phyloP scores from a whole-genome alignment of 2,329 filamentous ascomycete genomes.

The Fusarium sp. region DNA sequence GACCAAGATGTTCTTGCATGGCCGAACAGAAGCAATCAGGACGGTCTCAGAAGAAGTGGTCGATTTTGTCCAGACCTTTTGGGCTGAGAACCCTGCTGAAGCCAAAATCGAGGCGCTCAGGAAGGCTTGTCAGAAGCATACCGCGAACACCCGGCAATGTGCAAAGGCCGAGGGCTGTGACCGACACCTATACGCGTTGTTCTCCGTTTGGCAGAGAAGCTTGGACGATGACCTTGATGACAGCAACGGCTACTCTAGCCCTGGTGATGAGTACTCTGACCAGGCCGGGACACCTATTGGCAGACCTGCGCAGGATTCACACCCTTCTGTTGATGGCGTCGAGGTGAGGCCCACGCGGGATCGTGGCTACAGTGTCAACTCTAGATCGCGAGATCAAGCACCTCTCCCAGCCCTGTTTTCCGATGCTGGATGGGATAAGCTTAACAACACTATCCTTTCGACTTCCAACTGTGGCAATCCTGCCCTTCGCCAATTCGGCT shows the following conservation, averaged over 20 bases:
- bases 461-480: slow-evolving; percentile 99
- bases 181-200: slow-evolving; percentile 91
- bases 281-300: slow-evolving; percentile 58
- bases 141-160: slow-evolving; percentile 82
- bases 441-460: slow-evolving; percentile 93
- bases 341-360: slow-evolving; percentile 54
- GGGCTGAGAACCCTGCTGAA: slow-evolving; percentile 86
- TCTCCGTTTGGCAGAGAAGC: slow-evolving; percentile 92
- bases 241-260: slow-evolving; percentile 73
- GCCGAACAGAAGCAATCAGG: slow-evolving; percentile 92
- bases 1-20: slow-evolving; percentile 95
- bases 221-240: slow-evolving; percentile 74
- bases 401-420: slow-evolving; percentile 83
- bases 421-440: slow-evolving; percentile 90
- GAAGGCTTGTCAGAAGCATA: slow-evolving; percentile 86
- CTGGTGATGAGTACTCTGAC: slow-evolving; percentile 61
- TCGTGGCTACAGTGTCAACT: slow-evolving; percentile 66
- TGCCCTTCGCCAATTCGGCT: slow-evolving; percentile 92
- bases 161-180: slow-evolving; percentile 92
- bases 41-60: slow-evolving; percentile 84
- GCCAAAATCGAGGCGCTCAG: slow-evolving; percentile 88
- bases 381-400: slow-evolving; percentile 59
- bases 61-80: slow-evolving; percentile 93
- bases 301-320: slow-evolving; percentile 65
- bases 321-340: slow-evolving; percentile 50